Evolutionary conservation across 140 eudicot species (phyloP).

Genomic region (Stevia rebaudiana): DNA sequence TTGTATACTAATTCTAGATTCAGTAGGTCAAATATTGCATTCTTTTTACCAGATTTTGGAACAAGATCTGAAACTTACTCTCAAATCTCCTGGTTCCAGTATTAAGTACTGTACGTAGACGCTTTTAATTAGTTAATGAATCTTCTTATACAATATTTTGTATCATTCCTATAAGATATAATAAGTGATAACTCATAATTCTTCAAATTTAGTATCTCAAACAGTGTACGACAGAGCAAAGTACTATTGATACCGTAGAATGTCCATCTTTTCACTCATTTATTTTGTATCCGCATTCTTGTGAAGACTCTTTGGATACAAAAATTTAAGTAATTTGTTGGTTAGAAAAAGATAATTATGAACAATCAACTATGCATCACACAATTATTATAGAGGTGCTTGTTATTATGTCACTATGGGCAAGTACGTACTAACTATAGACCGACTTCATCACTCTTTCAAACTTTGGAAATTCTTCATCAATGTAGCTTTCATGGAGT

Average conservation of each 20-base stretch:
- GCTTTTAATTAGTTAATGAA: not conserved
- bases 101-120: not conserved
- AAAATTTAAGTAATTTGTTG: not conserved
- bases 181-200: not conserved
- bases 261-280: not conserved
- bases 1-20: not conserved
- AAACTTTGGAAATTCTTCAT: not conserved
- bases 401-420: not conserved
- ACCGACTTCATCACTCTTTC: not conserved
- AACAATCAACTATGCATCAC: too few species aligned
- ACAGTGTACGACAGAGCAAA: not conserved
- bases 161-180: not conserved
- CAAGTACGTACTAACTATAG: not conserved
- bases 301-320: not conserved
- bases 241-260: not conserved
- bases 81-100: not conserved
- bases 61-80: not conserved
- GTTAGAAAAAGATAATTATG: not conserved
- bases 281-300: not conserved
- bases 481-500: not conserved
- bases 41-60: not conserved
- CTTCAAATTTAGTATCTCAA: not conserved
- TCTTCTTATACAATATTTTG: not conserved
- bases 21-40: not conserved
- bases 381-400: not conserved